Base-by-base conservation (phyloP, 371 early-diverging fungal genomes). In the Entomophthora muscae region DNA sequence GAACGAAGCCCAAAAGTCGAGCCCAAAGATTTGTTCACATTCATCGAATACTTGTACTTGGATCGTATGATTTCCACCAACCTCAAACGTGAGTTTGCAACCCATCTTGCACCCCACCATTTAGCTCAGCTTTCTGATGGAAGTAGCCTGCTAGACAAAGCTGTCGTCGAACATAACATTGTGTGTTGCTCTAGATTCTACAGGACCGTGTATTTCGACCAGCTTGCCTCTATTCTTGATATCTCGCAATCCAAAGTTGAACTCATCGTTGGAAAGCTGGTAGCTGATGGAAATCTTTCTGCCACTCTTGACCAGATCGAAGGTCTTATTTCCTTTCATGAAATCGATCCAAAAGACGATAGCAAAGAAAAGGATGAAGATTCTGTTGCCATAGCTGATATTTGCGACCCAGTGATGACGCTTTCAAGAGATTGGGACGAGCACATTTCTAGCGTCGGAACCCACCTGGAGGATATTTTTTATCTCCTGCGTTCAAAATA, bases 81-180 rank as follows among this genome's bases (percentile, higher is more conserved):
- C 10, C 89, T 92, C 70, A 86, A 92, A 1, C 79, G 80, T 21
- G 86, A 85, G 54, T 93, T 93, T 69, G 78, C 80, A 2, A 68
- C 72, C 32, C 80, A 81, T 1, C 78, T 95, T 12, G 77, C 80
- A 53, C 77, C 81, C 42, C 94, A 95, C 72, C 95, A 95, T 66
- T 69, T 78, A 42, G 86, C 86, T 2, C 66, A 70, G 51, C 67
- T 87, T 31, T 77, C 81, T 0, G 86, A 84, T 60, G 79, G 81
- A 53, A 83, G 80, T n/a, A 90, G 91, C 7, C 89, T 92, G 0
- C 80, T 95, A 53, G 93, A 91, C 68, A 82, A 89, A 0, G 96
- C 95, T 17, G 91, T 95, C 17, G 88, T 87, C 32, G 93, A 95
- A 72, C 96, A 95, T 76, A 95, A 95, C 67, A 67, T 95, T 23